phyloP scores from a whole-genome alignment of 73 alveolate genomes.

The Tetrahymena borealis region DNA sequence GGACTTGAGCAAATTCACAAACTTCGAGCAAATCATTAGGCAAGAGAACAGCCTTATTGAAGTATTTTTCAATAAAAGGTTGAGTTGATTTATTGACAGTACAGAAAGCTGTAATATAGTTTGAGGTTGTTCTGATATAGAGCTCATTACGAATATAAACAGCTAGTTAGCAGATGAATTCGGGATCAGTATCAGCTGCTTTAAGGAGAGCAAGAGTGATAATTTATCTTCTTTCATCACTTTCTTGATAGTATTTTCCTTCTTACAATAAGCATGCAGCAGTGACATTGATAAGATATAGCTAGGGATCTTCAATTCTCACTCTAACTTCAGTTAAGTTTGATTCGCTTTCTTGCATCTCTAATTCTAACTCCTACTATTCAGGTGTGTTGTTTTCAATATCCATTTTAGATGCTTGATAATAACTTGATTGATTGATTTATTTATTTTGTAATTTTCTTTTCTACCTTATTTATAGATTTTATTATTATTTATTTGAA shows the following conservation, averaged over 20 bases:
- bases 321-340: background rate
- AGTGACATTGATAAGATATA: background rate
- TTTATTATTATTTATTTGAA: too few species aligned
- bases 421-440: too few species aligned
- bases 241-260: background rate
- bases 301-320: background rate
- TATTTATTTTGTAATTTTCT: too few species aligned
- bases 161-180: slow-evolving; percentile 22
- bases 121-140: slow-evolving; percentile 20
- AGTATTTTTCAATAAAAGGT: slow-evolving; percentile 10
- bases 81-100: background rate
- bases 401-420: too few species aligned
- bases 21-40: slow-evolving; percentile 27
- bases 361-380: too few species aligned
- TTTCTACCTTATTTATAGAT: too few species aligned
- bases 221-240: background rate
- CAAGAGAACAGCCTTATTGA: background rate
- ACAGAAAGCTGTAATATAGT: slow-evolving; percentile 1
- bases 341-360: too few species aligned
- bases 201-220: background rate
- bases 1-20: background rate
- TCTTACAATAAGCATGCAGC: slow-evolving; percentile 8
- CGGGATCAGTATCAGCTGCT: slow-evolving; percentile 18
- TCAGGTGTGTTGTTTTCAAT: too few species aligned
- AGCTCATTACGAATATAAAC: slow-evolving; percentile 20